These are phyloP conservation scores for Talaromyces marneffei DNA, from an alignment of 2,329 filamentous ascomycete species.

Conservation along the genomic window DNA sequence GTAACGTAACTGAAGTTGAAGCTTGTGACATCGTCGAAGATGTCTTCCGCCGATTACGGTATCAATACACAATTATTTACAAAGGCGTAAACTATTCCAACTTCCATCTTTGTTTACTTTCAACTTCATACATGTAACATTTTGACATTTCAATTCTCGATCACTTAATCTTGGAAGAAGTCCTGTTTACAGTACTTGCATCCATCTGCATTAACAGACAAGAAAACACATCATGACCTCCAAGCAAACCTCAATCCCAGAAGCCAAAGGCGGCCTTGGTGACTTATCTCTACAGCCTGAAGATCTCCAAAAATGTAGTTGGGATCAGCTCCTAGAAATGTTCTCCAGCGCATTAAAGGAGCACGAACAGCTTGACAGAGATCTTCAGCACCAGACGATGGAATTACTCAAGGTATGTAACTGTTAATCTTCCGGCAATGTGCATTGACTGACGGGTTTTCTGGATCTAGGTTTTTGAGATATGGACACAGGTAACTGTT, in stretches of 20 bases:
- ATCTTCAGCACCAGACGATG: slow-evolving; percentile 62
- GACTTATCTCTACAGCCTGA: slow-evolving; percentile 8
- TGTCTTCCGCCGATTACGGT: not conserved
- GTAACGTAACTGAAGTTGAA: not conserved
- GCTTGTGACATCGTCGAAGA: not conserved
- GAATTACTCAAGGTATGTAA: slow-evolving; percentile 57
- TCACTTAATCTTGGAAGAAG: no score
- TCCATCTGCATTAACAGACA: not conserved
- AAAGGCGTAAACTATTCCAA: not conserved
- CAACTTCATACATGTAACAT: not conserved
- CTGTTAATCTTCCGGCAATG: not conserved
- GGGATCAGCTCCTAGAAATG: slow-evolving; percentile 66
- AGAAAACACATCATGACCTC: not conserved
- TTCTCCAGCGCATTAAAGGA: slow-evolving; percentile 62
- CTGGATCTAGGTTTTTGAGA: slow-evolving; percentile 61
- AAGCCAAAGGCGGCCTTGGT: not conserved
- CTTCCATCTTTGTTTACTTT: not conserved
- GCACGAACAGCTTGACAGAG: slow-evolving; percentile 58
- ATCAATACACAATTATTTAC: not conserved
- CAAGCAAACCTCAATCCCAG: not conserved
- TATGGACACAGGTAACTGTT: slow-evolving; percentile 70
- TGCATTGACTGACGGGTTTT: not conserved
- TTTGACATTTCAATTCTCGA: not conserved
- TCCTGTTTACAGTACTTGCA: not conserved
- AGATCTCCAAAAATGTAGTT: slow-evolving; percentile 33